phyloP scores from a whole-genome alignment of 2,329 filamentous ascomycete genomes.

The Colletotrichum eremochloae region DNA sequence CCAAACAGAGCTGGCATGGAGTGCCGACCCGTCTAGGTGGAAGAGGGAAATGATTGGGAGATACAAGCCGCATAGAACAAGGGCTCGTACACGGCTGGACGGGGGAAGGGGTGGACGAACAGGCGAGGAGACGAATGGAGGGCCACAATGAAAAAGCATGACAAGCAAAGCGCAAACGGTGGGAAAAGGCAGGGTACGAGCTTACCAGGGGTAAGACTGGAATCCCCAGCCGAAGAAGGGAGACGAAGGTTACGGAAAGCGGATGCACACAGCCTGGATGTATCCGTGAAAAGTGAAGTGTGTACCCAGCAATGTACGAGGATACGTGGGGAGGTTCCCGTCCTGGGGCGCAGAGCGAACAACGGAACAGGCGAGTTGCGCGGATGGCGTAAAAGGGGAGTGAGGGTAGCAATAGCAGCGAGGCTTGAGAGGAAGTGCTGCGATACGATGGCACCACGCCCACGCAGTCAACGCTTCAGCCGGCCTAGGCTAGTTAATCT shows the following conservation, averaged over 20 bases:
- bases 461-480: constrained; percentile 40
- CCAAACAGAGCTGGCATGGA: constrained; percentile 40
- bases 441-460: constrained; percentile 38
- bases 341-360: constrained; percentile 15
- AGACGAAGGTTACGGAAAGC: constrained; percentile 37
- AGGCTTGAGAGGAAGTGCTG: constrained; percentile 26
- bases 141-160: constrained; percentile 22
- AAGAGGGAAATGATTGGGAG: constrained; percentile 41
- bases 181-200: constrained; percentile 39
- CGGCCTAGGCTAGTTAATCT: constrained; percentile 23
- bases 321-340: constrained; percentile 26
- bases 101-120: constrained; percentile 17
- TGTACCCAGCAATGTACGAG: constrained; percentile 23
- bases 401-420: constrained; percentile 27
- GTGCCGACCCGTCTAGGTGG: constrained; percentile 42
- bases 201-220: constrained; percentile 39
- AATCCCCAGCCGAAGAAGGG: constrained; percentile 41
- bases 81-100: constrained; percentile 28
- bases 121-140: constrained; percentile 26
- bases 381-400: constrained; percentile 20
- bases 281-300: constrained; percentile 16
- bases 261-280: constrained; percentile 40
- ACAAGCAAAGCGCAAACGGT: constrained; percentile 37
- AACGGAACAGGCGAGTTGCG: constrained; percentile 12
- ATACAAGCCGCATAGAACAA: constrained; percentile 36